Evolutionary conservation across 1,284 basidiomycete genomes (phyloP).

Genomic region (Cryptococcus sp.): DNA sequence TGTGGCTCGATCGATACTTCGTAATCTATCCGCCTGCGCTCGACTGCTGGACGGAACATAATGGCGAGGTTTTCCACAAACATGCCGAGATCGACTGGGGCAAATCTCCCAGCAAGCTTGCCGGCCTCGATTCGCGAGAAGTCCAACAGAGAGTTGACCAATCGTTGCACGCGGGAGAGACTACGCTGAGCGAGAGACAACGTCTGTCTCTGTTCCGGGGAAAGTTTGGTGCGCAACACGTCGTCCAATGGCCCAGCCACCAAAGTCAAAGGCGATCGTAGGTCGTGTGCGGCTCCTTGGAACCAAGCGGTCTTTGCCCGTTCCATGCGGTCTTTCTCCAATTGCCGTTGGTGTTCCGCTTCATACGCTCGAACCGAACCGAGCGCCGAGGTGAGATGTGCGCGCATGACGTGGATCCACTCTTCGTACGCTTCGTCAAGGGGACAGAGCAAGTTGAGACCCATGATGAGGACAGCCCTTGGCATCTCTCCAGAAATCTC

Average conservation of each 20-base stretch:
- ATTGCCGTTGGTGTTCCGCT: constrained; percentile 43
- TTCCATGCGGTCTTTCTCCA: constrained; percentile 51
- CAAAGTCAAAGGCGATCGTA: constrained; percentile 48
- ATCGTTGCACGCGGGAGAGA: constrained; percentile 40
- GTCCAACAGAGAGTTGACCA: constrained; percentile 51
- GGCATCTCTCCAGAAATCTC: constrained; percentile 43
- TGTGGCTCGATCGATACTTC: constrained; percentile 41
- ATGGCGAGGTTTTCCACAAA: constrained; percentile 49
- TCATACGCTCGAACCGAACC: constrained; percentile 46
- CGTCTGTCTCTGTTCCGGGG: constrained; percentile 26
- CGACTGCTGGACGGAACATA: constrained; percentile 49
- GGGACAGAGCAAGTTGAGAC: constrained; percentile 48
- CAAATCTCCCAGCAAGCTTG: constrained; percentile 44
- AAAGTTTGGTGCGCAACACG: constrained; percentile 28
- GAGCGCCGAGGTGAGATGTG: constrained; percentile 42
- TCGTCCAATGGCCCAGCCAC: constrained; percentile 46
- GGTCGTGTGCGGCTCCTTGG: constrained; percentile 52
- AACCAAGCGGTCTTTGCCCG: constrained; percentile 51
- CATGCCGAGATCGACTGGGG: constrained; percentile 44
- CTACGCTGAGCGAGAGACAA: constrained; percentile 46
- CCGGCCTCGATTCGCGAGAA: constrained; percentile 50
- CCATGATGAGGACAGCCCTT: constrained; percentile 53
- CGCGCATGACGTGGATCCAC: constrained; percentile 41
- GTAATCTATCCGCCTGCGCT: constrained; percentile 38
- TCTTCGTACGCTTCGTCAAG: constrained; percentile 47